Base-by-base conservation (phyloP, 352 stramenopile species). In the Phytophthora pinifolia region DNA sequence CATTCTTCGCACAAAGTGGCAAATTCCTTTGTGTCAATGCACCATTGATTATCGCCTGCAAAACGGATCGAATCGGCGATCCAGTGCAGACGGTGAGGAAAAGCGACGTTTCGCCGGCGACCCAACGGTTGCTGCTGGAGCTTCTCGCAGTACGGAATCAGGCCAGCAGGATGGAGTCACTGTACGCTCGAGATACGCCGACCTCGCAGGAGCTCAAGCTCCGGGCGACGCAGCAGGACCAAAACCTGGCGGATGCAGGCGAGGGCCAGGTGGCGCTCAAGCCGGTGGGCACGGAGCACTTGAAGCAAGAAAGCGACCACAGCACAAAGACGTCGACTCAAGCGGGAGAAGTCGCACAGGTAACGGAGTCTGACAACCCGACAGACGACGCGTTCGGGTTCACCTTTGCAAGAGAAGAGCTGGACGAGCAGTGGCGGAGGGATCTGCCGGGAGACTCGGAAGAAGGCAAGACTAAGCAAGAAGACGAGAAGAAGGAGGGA, bases 181-280 rank as follows among this genome's bases (percentile, higher is more conserved):
- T 72, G 2, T 72, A 70, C 36, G 64, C 59, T 45, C 64, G 59
- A 32, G 57, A 71, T 22, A 71, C 62, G 6, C 62, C 62, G 30
- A 71, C 57, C 12, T 49, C 54, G 10, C 49, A 59, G 20, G 54
- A 72, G 13, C 47, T 30, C 32, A 68, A 62, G 45, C 51, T 62
- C 9, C 59, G 62, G 27, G 12, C 59, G 20, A 14, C 37, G 18
- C 36, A 57, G 13, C 38, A 37, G 10, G 54, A 60, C 6, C 29
- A 52, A 32, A 29, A 35, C 31, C 44, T 53, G 20, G 50, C 30
- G 18, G 46, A 22, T 45, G 15, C 44, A 44, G 46, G 50, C 18
- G 33, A 43, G 22, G 46, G 30, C 6, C 51, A 63, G 53, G 46
- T 55, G 13, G 34, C 33, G 10, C 20, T 56, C 0, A 62, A 56